phyloP scores from a whole-genome alignment of 2,329 filamentous ascomycete species.

The Emergomyces orientalis region DNA sequence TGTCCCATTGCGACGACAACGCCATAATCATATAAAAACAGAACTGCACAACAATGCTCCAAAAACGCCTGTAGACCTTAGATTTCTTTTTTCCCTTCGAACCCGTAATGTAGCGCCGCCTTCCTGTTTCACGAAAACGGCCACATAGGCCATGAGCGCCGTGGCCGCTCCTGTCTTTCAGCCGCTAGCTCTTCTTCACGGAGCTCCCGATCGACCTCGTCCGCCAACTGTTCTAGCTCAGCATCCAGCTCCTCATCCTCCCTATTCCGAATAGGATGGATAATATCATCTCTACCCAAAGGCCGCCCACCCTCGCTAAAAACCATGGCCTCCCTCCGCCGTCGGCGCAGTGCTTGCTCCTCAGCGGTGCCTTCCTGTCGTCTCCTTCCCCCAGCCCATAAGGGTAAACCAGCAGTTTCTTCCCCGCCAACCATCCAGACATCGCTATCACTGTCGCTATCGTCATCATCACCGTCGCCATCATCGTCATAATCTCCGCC shows the following conservation, averaged over 20 bases:
- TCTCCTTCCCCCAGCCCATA: constrained; percentile 25
- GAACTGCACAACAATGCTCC: background rate
- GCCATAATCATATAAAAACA: background rate
- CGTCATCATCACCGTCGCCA: constrained; percentile 27
- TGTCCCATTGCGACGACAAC: background rate
- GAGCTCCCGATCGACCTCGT: constrained; percentile 10
- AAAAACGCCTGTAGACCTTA: constrained; percentile 1
- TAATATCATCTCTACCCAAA: constrained; percentile 66
- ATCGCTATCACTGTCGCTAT: constrained; percentile 40
- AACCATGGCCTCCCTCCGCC: constrained; percentile 81
- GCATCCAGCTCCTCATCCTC: constrained; percentile 13
- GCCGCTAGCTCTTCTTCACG: constrained; percentile 9
- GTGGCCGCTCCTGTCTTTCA: constrained; percentile 7
- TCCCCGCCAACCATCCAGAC: constrained; percentile 45
- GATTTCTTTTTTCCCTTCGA: background rate
- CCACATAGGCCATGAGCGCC: constrained; percentile 9
- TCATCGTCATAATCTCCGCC: constrained; percentile 44
- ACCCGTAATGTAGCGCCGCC: background rate
- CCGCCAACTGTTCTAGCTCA: constrained; percentile 13
- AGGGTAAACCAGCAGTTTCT: constrained; percentile 39
- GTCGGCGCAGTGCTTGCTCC: constrained; percentile 63
- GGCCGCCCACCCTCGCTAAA: constrained; percentile 75
- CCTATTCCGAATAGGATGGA: constrained; percentile 45
- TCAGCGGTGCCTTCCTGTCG: constrained; percentile 27
- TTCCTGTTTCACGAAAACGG: constrained; percentile 6